Evolutionary conservation across 164 flowering plant genomes (phyloP).

Genomic region (Vitis vinifera): ASM3070453v1 NC_081812.1:23479001-23479500

Average conservation of each 20-base stretch:
- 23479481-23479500: constrained; percentile 75
- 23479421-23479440: neutral
- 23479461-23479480: constrained; percentile 10
- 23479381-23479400: neutral
- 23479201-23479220: constrained; percentile 91
- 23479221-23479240: constrained; percentile 69
- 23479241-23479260: constrained; percentile 77
- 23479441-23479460: constrained; percentile 2
- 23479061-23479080: constrained; percentile 57
- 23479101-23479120: constrained; percentile 49
- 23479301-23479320: constrained; percentile 5
- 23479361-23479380: constrained; percentile 1
- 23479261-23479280: constrained; percentile 79
- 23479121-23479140: neutral
- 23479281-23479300: constrained; percentile 38
- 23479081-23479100: constrained; percentile 55
- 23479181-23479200: constrained; percentile 94
- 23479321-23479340: neutral
- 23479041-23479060: constrained; percentile 89
- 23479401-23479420: neutral
- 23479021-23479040: constrained; percentile 89
- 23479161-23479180: neutral
- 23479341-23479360: neutral
- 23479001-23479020: constrained; percentile 86
- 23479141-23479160: neutral